Evolutionary conservation across 2,329 filamentous ascomycete genomes (phyloP).

Genomic region (Aspergillus sp.): DNA sequence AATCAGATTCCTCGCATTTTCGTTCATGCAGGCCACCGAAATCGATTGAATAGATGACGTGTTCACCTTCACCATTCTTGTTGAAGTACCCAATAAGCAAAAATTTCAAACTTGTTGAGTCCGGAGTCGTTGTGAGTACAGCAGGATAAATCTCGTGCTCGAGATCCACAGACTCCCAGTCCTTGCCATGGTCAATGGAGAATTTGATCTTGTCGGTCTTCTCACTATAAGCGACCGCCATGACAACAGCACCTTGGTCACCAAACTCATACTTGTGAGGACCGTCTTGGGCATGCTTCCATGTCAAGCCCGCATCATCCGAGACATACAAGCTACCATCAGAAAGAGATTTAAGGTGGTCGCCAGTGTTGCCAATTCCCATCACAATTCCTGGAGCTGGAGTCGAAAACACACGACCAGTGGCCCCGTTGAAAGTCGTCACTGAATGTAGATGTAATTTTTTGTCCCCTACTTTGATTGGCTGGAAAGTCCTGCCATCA

Average conservation of each 20-base stretch:
- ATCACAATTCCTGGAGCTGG: slow-evolving; percentile 89
- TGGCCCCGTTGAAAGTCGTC: slow-evolving; percentile 69
- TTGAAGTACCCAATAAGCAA: slow-evolving; percentile 64
- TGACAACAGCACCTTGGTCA: slow-evolving; percentile 81
- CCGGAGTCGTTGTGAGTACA: slow-evolving; percentile 79
- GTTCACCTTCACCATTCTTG: slow-evolving; percentile 46
- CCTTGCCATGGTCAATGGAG: slow-evolving; percentile 83
- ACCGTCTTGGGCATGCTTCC: slow-evolving; percentile 67
- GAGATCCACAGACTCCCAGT: slow-evolving; percentile 70
- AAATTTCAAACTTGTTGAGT: slow-evolving; percentile 91
- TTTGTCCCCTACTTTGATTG: slow-evolving; percentile 62
- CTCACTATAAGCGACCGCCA: slow-evolving; percentile 69
- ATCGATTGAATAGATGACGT: slow-evolving; percentile 70
- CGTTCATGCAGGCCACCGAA: slow-evolving; percentile 76
- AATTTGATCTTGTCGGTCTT: slow-evolving; percentile 63
- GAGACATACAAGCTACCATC: slow-evolving; percentile 83
- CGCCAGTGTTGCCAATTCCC: slow-evolving; percentile 87
- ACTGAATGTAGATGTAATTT: slow-evolving; percentile 86
- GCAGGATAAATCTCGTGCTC: slow-evolving; percentile 66
- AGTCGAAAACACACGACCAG: slow-evolving; percentile 86
- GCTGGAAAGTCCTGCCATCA: slow-evolving; percentile 80
- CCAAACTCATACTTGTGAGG: slow-evolving; percentile 96
- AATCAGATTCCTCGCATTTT: slow-evolving; percentile 66
- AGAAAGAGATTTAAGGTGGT: slow-evolving; percentile 63
- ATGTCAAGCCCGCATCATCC: slow-evolving; percentile 82